Base-by-base conservation (phyloP, 805 yeast species). In the Isabelozyma heimii region DNA sequence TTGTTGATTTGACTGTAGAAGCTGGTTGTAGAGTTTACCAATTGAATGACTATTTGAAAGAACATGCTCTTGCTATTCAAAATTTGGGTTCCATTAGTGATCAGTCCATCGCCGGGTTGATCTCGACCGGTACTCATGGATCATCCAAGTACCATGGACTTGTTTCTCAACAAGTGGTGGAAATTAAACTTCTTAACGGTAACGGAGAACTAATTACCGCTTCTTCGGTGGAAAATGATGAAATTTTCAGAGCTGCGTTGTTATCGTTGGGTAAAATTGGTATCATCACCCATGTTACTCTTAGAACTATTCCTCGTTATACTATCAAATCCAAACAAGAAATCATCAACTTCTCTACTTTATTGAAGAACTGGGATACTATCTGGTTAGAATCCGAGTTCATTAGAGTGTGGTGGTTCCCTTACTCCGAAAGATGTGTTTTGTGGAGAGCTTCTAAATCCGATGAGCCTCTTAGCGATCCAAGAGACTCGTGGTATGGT, bases 391-490 rank as follows among this genome's bases (percentile, higher is more conserved):
- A 89, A 43, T 79, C 90, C n/a, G 99, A 92, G 69, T 92, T 83
- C 61, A 86, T 91, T 42, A 82, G 98, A 54, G 82, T 91, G 44
- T 92, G 98, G 97, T 94, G 98, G 98, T 94, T 87, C 67, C 98
- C 99, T 1, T 94, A 92, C 66, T 77, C 94, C 14, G 81, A 82
- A 45, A 86, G 86, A 61, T 89, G 96, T 73, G 83, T 91, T 30
- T 73, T 91, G 44, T 92, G 98, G 97, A 81, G 95, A 62, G 98
- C 96, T 37, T 71, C 81, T 20, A 89, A 89, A 62, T 82, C 96
- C 1, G 70, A 72, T 24, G 88, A 85, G 37, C 79, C 85, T 0
- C 68, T 81, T 42, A 78, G 87, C 4, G 73, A 70, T 2, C 89
- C 94, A 28, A 75, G 89, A 59, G 75, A 76, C 16, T 84, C 91